A percentile compares a stretch with the other conserved stretches of the same genome.
Conservation (phyloP, 106 monocot genomes). For the Acorus gramineus region DNA sequence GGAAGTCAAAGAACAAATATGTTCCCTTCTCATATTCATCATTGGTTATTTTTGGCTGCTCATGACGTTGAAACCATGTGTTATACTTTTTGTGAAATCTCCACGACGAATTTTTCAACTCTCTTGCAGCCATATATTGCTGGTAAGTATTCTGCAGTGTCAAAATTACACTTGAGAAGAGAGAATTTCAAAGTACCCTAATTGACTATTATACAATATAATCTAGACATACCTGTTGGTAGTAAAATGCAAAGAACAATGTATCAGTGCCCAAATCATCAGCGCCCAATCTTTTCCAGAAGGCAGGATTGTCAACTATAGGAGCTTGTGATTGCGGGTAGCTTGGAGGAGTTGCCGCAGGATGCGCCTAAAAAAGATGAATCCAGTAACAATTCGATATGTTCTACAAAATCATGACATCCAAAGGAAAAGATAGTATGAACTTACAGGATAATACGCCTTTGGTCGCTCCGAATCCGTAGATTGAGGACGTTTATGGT, state of each 20-base stretch:
- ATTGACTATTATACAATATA: not conserved
- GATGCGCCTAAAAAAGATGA: constrained; percentile 46
- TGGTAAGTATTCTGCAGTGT: constrained; percentile 88
- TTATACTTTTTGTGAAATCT: constrained; percentile 89
- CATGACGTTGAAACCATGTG: constrained; percentile 99
- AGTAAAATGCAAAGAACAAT: constrained; percentile 95
- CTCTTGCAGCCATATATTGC: constrained; percentile 91
- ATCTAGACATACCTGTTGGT: constrained; percentile 57
- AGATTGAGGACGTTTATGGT: constrained; percentile 73
- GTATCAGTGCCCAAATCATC: constrained; percentile 64
- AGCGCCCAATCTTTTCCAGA: constrained; percentile 75
- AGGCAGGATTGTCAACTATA: constrained; percentile 75
- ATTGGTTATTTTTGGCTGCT: constrained; percentile 84
- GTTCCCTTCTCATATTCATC: constrained; percentile 93
- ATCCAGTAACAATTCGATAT: too few relatives aligned
- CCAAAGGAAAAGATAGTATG: not conserved
- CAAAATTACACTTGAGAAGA: not conserved
- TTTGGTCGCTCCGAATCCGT: constrained; percentile 84
- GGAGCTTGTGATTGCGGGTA: constrained; percentile 77
- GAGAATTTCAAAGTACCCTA: too few relatives aligned
- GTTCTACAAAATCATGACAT: too few relatives aligned
- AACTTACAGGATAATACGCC: constrained; percentile 69
- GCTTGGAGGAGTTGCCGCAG: constrained; percentile 74
- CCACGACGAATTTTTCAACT: constrained; percentile 90
- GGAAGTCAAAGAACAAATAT: constrained; percentile 99